Base-by-base conservation (phyloP, 768 basidiomycete genomes). In the Hebeloma cylindrosporum region DNA sequence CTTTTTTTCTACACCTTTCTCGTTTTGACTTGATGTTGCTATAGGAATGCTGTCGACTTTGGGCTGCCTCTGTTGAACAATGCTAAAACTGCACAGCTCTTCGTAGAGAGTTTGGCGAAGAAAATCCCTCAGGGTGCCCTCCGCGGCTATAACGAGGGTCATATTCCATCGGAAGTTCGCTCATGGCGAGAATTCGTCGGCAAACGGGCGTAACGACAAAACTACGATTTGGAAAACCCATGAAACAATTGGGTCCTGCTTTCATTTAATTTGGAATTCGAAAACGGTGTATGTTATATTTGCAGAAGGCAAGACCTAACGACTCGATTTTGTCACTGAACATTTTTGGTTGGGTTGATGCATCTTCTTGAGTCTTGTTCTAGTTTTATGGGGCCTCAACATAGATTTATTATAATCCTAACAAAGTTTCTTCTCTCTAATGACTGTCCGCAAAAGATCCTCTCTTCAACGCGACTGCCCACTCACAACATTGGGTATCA, bases 161-260 rank as follows among this genome's bases (percentile, higher is more conserved):
- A 74, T 25, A 85, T 95, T 53, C 95, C 95, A 23, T 75, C 85
- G 1, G 95, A 97, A 64, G 93, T 99, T 58, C 79, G 78, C 56
- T 91, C 90, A 23, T 97, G 94, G 94, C 72, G 79, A 45, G 89
- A 94, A 64, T 97, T 91, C 63, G 80, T 93, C 32, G 90, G 90
- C 10, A 69, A 70, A 49, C 76, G 77, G 40, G 85, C 82, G 27
- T 90, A 55, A 74, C 41, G 31, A 18, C 22, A 18, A 34, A n/a
- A 10, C 22, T 36, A 14, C 10, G 16, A 22, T 30, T 9, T 26
- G 41, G 40, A n/a, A n/a, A n/a, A n/a, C n/a, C n/a, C n/a, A n/a
- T n/a, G n/a, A n/a, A n/a, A n/a, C n/a, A n/a, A n/a, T n/a, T n/a
- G n/a, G n/a, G n/a, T n/a, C 29, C 31, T 32, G 20, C 39, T 35